Conservation (phyloP, 345 rosid genomes). For the Salix viminalis region DNA sequence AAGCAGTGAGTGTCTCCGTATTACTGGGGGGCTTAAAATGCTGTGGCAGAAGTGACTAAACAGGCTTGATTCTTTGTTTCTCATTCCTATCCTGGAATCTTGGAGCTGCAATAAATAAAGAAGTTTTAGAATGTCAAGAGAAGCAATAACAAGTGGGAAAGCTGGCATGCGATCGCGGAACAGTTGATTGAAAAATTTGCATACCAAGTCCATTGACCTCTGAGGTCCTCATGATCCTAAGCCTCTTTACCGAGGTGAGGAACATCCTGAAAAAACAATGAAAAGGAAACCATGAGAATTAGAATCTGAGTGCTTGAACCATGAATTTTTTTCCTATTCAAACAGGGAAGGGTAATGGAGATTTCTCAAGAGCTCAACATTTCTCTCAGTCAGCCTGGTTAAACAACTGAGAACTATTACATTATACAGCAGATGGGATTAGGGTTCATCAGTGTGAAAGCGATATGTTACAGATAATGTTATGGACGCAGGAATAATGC, state of each 20-base stretch:
- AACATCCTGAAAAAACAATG: slow-evolving; percentile 22
- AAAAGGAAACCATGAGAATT: neutral
- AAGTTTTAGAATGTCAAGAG: neutral
- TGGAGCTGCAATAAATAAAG: slow-evolving; percentile 45
- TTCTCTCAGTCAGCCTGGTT: neutral
- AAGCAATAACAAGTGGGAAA: neutral
- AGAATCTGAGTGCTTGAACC: neutral
- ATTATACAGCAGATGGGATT: neutral
- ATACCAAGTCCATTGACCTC: slow-evolving; percentile 29
- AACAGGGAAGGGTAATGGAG: neutral
- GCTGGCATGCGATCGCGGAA: neutral
- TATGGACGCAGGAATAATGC: neutral
- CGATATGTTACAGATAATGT: neutral
- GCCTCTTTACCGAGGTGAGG: slow-evolving; percentile 23
- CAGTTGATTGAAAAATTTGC: slow-evolving; percentile 4
- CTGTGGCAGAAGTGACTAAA: slow-evolving; percentile 24
- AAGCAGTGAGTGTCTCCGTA: slow-evolving; percentile 18
- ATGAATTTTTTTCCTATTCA: neutral
- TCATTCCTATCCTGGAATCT: slow-evolving; percentile 54
- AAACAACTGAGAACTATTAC: neutral
- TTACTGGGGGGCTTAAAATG: slow-evolving; percentile 12
- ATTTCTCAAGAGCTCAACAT: neutral
- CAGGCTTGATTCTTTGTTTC: slow-evolving; percentile 54
- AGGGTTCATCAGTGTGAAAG: neutral
- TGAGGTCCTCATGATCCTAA: slow-evolving; percentile 27